Evolutionary conservation across 495 filamentous ascomycete genomes (phyloP).

Genomic region (Hypoxylon fuscum): DNA sequence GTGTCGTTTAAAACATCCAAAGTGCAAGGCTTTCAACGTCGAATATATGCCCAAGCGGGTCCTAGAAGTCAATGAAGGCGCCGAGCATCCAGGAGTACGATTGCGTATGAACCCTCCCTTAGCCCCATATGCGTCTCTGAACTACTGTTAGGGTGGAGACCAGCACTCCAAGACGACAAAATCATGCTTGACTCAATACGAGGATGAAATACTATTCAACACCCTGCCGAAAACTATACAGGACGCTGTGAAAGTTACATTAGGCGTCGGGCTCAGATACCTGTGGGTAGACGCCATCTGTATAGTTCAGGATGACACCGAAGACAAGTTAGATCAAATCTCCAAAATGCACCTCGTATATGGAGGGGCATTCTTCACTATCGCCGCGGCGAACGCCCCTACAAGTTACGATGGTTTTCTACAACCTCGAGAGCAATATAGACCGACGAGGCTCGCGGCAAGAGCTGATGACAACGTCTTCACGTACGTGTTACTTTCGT

Average conservation of each 20-base stretch:
- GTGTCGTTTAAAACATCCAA: neutral
- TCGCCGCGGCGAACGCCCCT: neutral
- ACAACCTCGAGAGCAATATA: neutral
- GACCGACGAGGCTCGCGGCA: neutral
- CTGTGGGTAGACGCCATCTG: slow-evolving; percentile 26
- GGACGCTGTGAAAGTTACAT: slow-evolving; percentile 11
- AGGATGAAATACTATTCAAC: slow-evolving; percentile 1
- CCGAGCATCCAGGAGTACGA: neutral
- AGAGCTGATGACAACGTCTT: neutral
- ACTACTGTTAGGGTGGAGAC: neutral
- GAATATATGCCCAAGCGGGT: neutral
- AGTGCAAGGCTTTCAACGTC: neutral
- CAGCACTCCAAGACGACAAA: neutral
- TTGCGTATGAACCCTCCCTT: neutral
- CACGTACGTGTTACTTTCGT: neutral
- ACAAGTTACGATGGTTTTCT: neutral
- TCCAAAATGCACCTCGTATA: slow-evolving; percentile 10
- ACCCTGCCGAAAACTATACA: slow-evolving; percentile 7
- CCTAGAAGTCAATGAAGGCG: neutral
- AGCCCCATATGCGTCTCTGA: neutral
- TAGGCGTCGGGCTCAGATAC: neutral
- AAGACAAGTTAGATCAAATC: slow-evolving; percentile 1
- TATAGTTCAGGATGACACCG: slow-evolving; percentile 18
- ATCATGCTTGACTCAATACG: neutral
- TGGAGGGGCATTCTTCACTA: slow-evolving; percentile 12